Evolutionary conservation across 257 asterid genomes (phyloP), one percentile per base, ranked within the genome.

Genomic region (Penstemon davidsonii): DNA sequence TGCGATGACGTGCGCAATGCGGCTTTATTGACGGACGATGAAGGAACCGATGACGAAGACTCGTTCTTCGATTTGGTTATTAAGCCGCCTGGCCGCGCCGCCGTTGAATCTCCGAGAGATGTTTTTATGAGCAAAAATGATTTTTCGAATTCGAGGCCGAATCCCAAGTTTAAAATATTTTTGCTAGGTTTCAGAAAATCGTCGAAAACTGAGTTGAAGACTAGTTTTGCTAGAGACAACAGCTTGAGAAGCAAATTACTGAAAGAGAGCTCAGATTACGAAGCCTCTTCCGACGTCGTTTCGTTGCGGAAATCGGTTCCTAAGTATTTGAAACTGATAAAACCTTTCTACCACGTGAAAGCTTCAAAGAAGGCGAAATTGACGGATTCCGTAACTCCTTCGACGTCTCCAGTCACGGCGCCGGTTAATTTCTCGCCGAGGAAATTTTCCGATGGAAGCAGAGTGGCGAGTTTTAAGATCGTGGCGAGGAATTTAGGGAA

Each of bases 61-160:
- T 87, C 97, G 6, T 86, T 92, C 76, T 84, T 89, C 67, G 97
- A 87, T 71, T 75, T 92, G 85, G 91, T 64, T n/a, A 52, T 87
- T 62, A 68, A 76, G 8, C 71, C 94, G 1, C 82, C 89, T 8
- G 74, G 60, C 36, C 25, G 70, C 56, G 44, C 37, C 8, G 64
- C 58, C 8, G 25, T 81, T 3, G 88, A 84, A 46, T 86, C 92
- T 5, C 87, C 87, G 0, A 73, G 76, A 63, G 87, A 78, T 12
- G 82, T 80, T 74, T 72, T 85, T 8, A 67, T 40, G 12, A 63
- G 71, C 76, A 64, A 75, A 55, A 81, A 68, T 41, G 75, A 60
- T 7, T 79, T 66, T 43, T 53, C 84, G 45, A 78, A 62, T 49
- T 57, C 86, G 4, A 82, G 82, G 84, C 84, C 84, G 0, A 81